phyloP scores from a whole-genome alignment of 2,329 filamentous ascomycete species.

The Allantophomopsis cytisporea region DNA sequence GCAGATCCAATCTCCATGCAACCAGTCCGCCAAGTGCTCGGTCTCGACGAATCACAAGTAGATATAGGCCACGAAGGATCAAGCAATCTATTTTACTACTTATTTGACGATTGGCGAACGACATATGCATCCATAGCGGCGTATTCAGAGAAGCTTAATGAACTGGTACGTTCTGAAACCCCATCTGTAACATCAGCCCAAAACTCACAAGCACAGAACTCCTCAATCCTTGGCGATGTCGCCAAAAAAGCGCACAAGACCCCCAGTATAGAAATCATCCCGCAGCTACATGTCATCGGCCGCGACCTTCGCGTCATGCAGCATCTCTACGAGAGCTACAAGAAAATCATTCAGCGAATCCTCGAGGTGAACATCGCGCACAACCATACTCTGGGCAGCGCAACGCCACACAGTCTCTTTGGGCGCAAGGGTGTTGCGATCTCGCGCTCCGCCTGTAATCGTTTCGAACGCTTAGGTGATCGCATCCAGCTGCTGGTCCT shows the following conservation, averaged over 20 bases:
- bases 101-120: slow-evolving; percentile 53
- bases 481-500: slow-evolving; percentile 46
- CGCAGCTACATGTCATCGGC: slow-evolving; percentile 42
- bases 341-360: slow-evolving; percentile 44
- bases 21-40: slow-evolving; percentile 14
- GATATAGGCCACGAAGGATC: slow-evolving; percentile 31
- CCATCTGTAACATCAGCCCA: background rate
- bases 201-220: slow-evolving; percentile 4
- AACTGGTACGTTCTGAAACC: slow-evolving; percentile 25
- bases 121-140: slow-evolving; percentile 39
- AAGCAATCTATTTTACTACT: slow-evolving; percentile 49
- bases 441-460: slow-evolving; percentile 32
- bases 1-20: slow-evolving; percentile 16
- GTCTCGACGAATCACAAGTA: slow-evolving; percentile 14
- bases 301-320: slow-evolving; percentile 45
- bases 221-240: slow-evolving; percentile 14
- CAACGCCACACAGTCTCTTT: slow-evolving; percentile 19
- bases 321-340: slow-evolving; percentile 46
- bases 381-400: slow-evolving; percentile 14
- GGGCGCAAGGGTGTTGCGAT: slow-evolving; percentile 16
- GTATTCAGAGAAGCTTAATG: slow-evolving; percentile 30
- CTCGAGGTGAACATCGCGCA: slow-evolving; percentile 18
- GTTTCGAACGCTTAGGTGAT: slow-evolving; percentile 45
- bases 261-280: slow-evolving; percentile 37
- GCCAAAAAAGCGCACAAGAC: slow-evolving; percentile 21